A percentile compares a stretch with the other conserved stretches of the same genome.
Evolutionary conservation across 1,284 basidiomycete species (phyloP).

Genomic region (Marasmius sp.): DNA sequence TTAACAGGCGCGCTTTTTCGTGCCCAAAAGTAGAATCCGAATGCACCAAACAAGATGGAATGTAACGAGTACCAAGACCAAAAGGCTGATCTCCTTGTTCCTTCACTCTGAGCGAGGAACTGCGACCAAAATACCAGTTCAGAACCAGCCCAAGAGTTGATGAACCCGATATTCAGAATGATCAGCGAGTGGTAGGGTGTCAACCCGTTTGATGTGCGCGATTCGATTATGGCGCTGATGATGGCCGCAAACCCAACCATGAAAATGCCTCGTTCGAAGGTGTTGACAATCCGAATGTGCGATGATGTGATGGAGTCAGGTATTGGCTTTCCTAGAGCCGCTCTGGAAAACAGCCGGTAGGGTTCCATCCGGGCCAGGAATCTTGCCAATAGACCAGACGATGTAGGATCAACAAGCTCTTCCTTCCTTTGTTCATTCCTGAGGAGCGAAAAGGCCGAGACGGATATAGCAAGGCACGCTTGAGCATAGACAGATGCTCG

Average conservation of each 20-base stretch:
- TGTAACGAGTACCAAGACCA: not conserved
- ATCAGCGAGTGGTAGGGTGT: not conserved
- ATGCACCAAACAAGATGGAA: not conserved
- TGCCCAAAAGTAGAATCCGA: not conserved
- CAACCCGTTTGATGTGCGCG: not conserved
- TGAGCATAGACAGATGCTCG: not conserved
- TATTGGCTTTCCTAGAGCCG: too few species aligned
- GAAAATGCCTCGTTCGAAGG: not conserved
- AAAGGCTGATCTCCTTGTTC: too few species aligned
- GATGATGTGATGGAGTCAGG: too few species aligned
- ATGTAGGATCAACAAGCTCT: too few species aligned
- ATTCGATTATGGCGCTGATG: not conserved
- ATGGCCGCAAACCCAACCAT: not conserved
- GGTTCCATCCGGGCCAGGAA: too few species aligned
- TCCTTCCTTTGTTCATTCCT: too few species aligned
- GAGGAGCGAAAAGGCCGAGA: too few species aligned
- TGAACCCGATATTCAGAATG: not conserved
- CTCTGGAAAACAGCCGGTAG: too few species aligned
- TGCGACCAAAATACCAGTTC: too few species aligned
- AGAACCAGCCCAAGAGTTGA: not conserved
- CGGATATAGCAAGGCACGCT: not conserved
- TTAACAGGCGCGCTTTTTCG: not conserved
- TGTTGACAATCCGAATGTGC: too few species aligned
- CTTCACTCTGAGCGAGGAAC: too few species aligned
- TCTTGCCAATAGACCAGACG: too few species aligned